Base-by-base conservation (phyloP, 106 monocot genomes). In the Acorus gramineus region DNA sequence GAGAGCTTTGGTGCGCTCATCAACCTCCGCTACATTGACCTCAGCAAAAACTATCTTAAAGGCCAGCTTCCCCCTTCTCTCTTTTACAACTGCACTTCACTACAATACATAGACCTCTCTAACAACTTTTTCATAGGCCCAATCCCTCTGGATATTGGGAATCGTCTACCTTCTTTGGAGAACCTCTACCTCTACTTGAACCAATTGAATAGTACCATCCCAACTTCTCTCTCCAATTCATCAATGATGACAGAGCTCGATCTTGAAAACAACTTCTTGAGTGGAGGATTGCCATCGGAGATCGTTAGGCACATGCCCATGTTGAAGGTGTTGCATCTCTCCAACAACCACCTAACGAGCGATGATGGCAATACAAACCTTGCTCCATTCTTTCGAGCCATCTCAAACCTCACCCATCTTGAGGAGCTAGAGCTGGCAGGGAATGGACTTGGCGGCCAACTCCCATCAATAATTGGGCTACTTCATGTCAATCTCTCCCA, bases 191-290 rank as follows among this genome's bases (percentile, higher is more conserved):
- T 81, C 3, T 69, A 78, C 66, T 52, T 50, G 8, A 85, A 80
- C 51, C 52, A 73, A 14, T 51, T 80, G 14, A 54, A 56, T 12
- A 74, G 74, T 45, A 53, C 43, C 7, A 61, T 85, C 60, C 80
- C 84, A 4, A 45, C 11, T 46, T 77, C 84, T 49, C 70, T 85
- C 14, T 74, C 74, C 14, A 80, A 84, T 8, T 77, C 69, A 52
- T 64, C 84, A 12, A 10, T 49, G 7, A 59, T 80, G 53, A 45
- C n/a, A 48, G 52, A 66, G 51, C 50, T 77, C 4, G 80, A 85
- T 53, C 61, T 80, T 6, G 74, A 77, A 5, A 73, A 77, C 64
- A 85, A 80, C 13, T 70, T 55, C 49, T 70, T 85, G 1, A 46
- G 11, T 4, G 80, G 80, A 11, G 68, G 7, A 46, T 67, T 85